Conservation (phyloP, 2,329 filamentous ascomycete genomes). For the Podosphaera xanthii region DNA sequence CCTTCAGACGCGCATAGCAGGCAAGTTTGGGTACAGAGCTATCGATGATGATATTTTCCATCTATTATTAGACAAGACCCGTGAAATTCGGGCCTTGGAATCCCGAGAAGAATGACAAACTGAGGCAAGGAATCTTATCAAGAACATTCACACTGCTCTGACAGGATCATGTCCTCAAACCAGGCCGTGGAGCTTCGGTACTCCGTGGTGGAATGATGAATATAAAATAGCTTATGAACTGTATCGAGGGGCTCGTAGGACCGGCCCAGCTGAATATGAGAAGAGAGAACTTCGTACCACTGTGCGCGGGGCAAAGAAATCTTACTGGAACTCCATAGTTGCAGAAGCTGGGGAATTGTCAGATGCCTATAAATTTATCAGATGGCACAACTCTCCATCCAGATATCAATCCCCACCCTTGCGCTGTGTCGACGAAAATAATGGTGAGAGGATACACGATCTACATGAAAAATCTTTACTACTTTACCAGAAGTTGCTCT, state of each 20-base stretch:
- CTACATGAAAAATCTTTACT: not conserved
- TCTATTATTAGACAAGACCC: not conserved
- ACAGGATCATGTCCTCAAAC: not conserved
- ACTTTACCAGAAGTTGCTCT: not conserved
- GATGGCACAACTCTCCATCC: not conserved
- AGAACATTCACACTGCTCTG: not conserved
- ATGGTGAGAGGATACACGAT: not conserved
- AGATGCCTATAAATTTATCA: too few relatives aligned
- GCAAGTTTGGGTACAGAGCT: not conserved
- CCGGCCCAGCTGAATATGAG: not conserved
- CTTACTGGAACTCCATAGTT: not conserved
- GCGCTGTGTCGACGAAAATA: not conserved
- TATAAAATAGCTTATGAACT: not conserved
- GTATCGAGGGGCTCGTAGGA: not conserved
- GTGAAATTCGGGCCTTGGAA: not conserved
- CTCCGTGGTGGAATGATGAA: not conserved
- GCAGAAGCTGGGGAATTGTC: too few relatives aligned
- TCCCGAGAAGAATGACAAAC: not conserved
- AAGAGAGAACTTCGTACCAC: not conserved
- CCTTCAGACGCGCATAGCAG: not conserved
- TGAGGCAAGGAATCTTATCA: too few relatives aligned
- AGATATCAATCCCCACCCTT: not conserved
- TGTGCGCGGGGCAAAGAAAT: not conserved
- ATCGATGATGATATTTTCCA: not conserved
- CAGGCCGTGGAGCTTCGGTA: not conserved